A percentile compares a stretch with the other conserved stretches of the same genome.
Conservation (phyloP, 345 rosid species). For the Mallotus nudiflorus region DNA sequence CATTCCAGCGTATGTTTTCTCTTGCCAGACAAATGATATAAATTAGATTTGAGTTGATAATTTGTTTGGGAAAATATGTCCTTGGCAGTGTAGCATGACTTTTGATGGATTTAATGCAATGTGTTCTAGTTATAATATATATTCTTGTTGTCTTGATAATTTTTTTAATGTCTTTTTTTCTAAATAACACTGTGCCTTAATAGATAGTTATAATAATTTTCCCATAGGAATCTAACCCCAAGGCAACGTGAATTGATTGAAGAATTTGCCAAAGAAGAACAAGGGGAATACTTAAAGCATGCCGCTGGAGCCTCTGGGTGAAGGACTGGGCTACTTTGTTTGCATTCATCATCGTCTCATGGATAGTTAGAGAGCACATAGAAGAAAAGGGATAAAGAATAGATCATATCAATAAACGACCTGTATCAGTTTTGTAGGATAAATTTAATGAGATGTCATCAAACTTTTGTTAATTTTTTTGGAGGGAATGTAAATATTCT, state of each 20-base stretch:
- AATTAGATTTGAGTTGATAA: neutral
- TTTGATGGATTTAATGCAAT: neutral
- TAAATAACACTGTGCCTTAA: neutral
- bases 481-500: constrained; percentile 11
- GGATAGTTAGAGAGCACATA: neutral
- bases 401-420: neutral
- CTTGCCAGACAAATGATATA: neutral
- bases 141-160: neutral
- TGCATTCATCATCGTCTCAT: neutral
- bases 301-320: constrained; percentile 81
- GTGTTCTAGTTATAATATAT: neutral
- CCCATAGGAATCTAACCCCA: constrained; percentile 65
- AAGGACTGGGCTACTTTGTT: neutral
- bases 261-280: constrained; percentile 90
- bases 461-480: neutral
- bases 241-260: constrained; percentile 90
- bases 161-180: neutral
- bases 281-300: constrained; percentile 62
- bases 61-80: neutral
- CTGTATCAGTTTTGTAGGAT: constrained; percentile 17
- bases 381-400: neutral
- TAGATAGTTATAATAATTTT: neutral
- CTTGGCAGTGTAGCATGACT: neutral
- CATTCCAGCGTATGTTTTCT: constrained; percentile 73
- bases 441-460: neutral